Evolutionary conservation across 2,329 filamentous ascomycete species (phyloP).

Genomic region (Fusarium zealandicum): DNA sequence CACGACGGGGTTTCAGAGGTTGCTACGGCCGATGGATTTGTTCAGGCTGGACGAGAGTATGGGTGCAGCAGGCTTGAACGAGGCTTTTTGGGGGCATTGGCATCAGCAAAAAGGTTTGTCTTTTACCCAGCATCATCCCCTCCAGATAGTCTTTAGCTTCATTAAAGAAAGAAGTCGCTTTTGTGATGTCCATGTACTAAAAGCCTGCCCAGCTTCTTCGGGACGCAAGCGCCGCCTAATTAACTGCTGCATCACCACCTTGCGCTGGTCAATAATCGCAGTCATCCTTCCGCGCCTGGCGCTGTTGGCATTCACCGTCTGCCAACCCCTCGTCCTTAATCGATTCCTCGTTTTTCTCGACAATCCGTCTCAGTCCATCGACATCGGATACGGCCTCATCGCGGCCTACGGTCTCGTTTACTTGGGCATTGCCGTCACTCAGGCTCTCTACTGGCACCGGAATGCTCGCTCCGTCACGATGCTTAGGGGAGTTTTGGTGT

Average conservation of each 20-base stretch:
- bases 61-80: slow-evolving; percentile 40
- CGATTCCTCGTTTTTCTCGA: slow-evolving; percentile 45
- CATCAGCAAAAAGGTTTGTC: slow-evolving; percentile 38
- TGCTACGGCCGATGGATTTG: slow-evolving; percentile 47
- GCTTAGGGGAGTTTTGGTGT: slow-evolving; percentile 43
- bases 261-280: slow-evolving; percentile 42
- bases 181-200: slow-evolving; percentile 33
- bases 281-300: slow-evolving; percentile 44
- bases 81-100: slow-evolving; percentile 45
- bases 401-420: slow-evolving; percentile 46
- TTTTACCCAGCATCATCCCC: background rate
- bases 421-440: slow-evolving; percentile 42
- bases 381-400: slow-evolving; percentile 44
- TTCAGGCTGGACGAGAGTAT: slow-evolving; percentile 47
- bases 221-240: slow-evolving; percentile 38
- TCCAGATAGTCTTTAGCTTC: slow-evolving; percentile 1
- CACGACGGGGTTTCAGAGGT: slow-evolving; percentile 45
- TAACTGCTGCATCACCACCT: slow-evolving; percentile 38
- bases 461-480: slow-evolving; percentile 45
- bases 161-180: slow-evolving; percentile 7
- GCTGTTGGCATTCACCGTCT: slow-evolving; percentile 47
- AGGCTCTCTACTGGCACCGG: slow-evolving; percentile 45
- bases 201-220: slow-evolving; percentile 22
- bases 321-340: slow-evolving; percentile 48
- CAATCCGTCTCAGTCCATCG: slow-evolving; percentile 32